Evolutionary conservation across 2,329 filamentous ascomycete species (phyloP).

Genomic region (Ophiostoma tasmaniense): DNA sequence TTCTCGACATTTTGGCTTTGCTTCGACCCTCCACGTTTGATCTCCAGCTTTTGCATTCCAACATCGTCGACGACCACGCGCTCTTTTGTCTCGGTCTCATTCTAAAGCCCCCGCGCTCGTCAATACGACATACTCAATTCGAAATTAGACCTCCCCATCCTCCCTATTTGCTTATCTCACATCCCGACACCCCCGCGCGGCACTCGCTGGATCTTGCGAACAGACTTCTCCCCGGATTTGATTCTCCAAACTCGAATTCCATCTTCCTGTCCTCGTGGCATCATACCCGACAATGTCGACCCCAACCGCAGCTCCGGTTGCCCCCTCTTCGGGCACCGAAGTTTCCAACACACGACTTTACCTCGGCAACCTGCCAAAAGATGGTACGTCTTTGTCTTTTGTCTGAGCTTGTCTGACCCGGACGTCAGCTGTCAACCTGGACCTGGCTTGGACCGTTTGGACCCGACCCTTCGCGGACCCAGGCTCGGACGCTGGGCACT

Average conservation of each 20-base stretch:
- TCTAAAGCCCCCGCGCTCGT: not conserved
- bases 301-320: conserved; percentile 7
- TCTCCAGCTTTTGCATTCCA: not conserved
- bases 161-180: not conserved
- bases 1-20: not conserved
- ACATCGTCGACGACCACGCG: not conserved
- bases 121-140: not conserved
- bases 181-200: not conserved
- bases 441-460: not conserved
- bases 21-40: not conserved
- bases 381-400: conserved; percentile 49
- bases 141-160: not conserved
- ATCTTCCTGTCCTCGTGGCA: not conserved
- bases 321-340: conserved; percentile 43
- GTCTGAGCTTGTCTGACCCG: not conserved
- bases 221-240: not conserved
- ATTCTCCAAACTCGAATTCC: not conserved
- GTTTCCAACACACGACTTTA: conserved; percentile 94
- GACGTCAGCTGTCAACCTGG: not conserved
- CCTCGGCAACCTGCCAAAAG: conserved; percentile 79
- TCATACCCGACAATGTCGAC: conserved; percentile 15
- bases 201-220: not conserved
- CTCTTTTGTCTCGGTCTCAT: not conserved
- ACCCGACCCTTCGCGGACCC: not conserved
- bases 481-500: not conserved